Evolutionary conservation across 169 alveolate genomes (phyloP).

Genomic region (Eimeria acervulina): DNA sequence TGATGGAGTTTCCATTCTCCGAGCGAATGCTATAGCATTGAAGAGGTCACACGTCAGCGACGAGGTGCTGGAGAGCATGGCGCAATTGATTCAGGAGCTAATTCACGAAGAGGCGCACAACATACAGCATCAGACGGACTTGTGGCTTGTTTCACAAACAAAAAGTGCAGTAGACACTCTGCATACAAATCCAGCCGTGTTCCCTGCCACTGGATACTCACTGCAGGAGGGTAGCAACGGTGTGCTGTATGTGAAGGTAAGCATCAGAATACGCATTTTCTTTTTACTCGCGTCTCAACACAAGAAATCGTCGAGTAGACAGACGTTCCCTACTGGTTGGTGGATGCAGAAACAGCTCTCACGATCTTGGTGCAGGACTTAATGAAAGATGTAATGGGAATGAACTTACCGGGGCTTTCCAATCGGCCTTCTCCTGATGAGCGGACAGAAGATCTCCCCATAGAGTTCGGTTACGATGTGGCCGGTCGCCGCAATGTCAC

Average conservation of each 20-base stretch:
- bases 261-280: not conserved
- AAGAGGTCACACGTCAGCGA: constrained; percentile 34
- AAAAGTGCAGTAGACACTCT: constrained; percentile 39
- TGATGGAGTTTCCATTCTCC: constrained; percentile 37
- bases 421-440: not conserved
- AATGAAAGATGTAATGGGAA: constrained; percentile 45
- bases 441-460: not conserved
- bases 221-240: constrained; percentile 37
- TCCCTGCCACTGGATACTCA: constrained; percentile 44
- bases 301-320: not conserved
- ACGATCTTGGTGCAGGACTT: constrained; percentile 35
- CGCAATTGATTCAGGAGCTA: constrained; percentile 9
- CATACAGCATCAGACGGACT: constrained; percentile 59
- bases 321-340: constrained; percentile 49
- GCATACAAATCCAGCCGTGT: constrained; percentile 23
- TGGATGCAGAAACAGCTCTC: constrained; percentile 67
- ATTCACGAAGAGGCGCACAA: constrained; percentile 49
- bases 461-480: constrained; percentile 43
- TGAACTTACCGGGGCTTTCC: not conserved
- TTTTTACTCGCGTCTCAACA: too few species aligned
- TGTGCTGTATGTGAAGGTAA: constrained; percentile 53
- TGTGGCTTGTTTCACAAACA: constrained; percentile 61
- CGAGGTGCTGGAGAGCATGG: constrained; percentile 20
- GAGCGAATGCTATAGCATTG: constrained; percentile 56
- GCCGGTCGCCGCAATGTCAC: constrained; percentile 26